Evolutionary conservation across 768 basidiomycete genomes (phyloP), one percentile per base, ranked within the genome.

Genomic region (Grammothele lineata): DNA sequence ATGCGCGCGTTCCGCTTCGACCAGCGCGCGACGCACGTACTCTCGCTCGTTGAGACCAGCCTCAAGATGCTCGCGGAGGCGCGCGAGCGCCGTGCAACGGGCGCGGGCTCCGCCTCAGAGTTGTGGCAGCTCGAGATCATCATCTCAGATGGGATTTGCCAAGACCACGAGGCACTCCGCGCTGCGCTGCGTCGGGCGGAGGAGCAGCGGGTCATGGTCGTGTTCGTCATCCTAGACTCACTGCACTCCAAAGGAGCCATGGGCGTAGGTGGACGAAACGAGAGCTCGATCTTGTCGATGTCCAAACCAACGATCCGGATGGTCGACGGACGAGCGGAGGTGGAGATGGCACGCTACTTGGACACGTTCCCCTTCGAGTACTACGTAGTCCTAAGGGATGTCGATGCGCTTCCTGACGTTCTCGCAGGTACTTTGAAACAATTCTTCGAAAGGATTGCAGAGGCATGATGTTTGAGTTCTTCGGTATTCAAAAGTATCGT

Each of bases 321-420:
- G 43, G 80, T 87, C 6, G 77, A 81, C 52, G 92, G 92, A 7
- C 71, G 73, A 44, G 86, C 92, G 84, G 88, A 96, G 65, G 68
- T 99, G 48, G 80, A 88, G 60, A 77, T 95, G 69, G 76, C 86
- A 57, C 80, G 91, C 39, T 98, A 99, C 63, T 68, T 97, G 56
- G 95, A 97, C 62, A 84, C 91, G 3, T 97, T 98, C 77, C 96
- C 96, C 0, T 98, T 98, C 69, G 92, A 97, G 68, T 95, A 94
- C 61, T 98, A 92, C 56, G 86, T 97, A 39, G 84, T 99, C n/a
- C 65, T 99, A 41, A 72, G 93, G 49, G 80, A 87, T 54, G 91
- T 95, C 36, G 92, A 95, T 65, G 84, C 91, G 15, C 68, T 99
- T 30, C 95, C 96, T 3, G 88, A 93, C 45, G 90, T 96, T 11